A percentile compares a stretch with the other conserved stretches of the same genome.
Conservation (phyloP, 352 stramenopile genomes). For the Phytophthora agathidicida region DNA sequence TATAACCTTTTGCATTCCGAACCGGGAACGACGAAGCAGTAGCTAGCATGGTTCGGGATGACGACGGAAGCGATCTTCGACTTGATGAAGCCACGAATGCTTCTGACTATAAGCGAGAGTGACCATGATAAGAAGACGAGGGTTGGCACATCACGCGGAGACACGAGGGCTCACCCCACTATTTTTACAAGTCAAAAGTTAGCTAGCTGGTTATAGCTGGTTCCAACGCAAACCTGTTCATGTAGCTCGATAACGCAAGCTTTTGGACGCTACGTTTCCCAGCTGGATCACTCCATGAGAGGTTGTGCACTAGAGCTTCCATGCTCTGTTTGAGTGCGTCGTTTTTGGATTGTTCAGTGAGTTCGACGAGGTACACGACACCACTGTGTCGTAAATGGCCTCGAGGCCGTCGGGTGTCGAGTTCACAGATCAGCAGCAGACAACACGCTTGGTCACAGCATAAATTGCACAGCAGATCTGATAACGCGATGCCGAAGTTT, state of each 20-base stretch:
- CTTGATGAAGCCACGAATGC: not conserved
- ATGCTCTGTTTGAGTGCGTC: constrained; percentile 63
- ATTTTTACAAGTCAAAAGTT: constrained; percentile 23
- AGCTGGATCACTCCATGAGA: constrained; percentile 73
- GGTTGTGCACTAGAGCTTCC: constrained; percentile 68
- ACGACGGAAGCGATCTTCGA: not conserved
- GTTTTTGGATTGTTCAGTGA: constrained; percentile 48
- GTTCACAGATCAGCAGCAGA: constrained; percentile 68
- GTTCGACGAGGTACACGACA: constrained; percentile 59
- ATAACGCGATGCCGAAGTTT: constrained; percentile 46
- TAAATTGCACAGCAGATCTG: constrained; percentile 71
- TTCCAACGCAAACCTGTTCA: constrained; percentile 53
- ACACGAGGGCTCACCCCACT: not conserved
- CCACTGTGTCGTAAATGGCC: constrained; percentile 51
- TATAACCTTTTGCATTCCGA: constrained; percentile 29
- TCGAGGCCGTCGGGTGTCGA: constrained; percentile 61
- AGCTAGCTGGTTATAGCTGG: constrained; percentile 49
- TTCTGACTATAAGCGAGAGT: not conserved
- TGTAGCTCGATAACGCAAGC: constrained; percentile 66
- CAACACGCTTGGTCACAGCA: constrained; percentile 51
- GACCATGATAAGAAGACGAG: constrained; percentile 11
- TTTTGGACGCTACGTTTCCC: constrained; percentile 77
- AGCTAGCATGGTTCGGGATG: constrained; percentile 15
- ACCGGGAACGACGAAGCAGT: constrained; percentile 28
- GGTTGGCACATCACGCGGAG: not conserved